phyloP scores from a whole-genome alignment of 768 basidiomycete species.

The Trametes meyenii region DNA sequence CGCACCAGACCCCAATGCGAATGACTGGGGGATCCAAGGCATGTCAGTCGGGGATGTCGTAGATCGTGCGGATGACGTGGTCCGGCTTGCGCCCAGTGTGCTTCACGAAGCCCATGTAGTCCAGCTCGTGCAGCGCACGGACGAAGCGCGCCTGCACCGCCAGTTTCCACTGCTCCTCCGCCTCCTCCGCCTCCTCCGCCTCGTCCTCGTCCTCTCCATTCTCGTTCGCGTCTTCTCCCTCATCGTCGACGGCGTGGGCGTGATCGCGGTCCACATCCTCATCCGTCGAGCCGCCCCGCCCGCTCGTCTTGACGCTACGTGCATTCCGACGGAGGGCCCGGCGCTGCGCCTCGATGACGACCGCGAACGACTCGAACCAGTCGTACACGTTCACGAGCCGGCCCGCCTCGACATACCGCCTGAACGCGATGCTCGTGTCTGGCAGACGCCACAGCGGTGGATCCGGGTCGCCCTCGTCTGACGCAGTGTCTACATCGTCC shows the following conservation, averaged over 20 bases:
- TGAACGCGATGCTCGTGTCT: conserved; percentile 77
- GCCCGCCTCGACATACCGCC: conserved; percentile 76
- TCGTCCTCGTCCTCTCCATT: conserved; percentile 33
- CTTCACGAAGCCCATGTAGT: conserved; percentile 78
- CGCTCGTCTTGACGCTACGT: conserved; percentile 25
- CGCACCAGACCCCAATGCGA: too few relatives aligned
- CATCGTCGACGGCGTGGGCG: conserved; percentile 33
- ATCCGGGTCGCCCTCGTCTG: conserved; percentile 27
- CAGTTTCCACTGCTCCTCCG: conserved; percentile 56
- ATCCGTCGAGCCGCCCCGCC: neutral
- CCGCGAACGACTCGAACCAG: conserved; percentile 81
- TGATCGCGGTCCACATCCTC: conserved; percentile 25
- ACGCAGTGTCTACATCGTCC: neutral
- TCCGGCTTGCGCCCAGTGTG: conserved; percentile 79
- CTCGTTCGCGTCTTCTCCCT: conserved; percentile 33
- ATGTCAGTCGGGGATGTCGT: conserved; percentile 10
- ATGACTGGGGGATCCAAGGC: neutral
- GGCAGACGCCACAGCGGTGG: conserved; percentile 55
- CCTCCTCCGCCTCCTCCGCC: conserved; percentile 30
- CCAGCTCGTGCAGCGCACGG: conserved; percentile 79
- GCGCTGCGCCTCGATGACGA: conserved; percentile 63
- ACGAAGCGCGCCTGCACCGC: conserved; percentile 80
- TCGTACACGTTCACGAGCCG: conserved; percentile 87
- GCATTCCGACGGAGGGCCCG: conserved; percentile 29
- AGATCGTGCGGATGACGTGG: conserved; percentile 53